Evolutionary conservation across 192 early-diverging fungal species (phyloP).

Genomic region (Paraglomus occultum): DNA sequence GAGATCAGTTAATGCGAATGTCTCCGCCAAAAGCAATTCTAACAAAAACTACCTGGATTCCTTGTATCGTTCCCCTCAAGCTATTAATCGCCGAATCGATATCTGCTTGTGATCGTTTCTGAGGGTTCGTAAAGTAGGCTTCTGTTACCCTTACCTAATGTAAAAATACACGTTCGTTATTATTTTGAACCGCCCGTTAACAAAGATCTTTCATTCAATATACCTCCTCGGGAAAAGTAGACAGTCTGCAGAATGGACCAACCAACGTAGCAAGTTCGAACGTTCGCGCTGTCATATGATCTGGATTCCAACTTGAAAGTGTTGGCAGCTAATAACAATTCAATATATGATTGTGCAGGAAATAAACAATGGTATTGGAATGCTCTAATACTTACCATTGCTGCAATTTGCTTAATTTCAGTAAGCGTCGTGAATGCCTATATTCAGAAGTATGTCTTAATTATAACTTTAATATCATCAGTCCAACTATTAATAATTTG

Average conservation of each 20-base stretch:
- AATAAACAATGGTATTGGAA: neutral
- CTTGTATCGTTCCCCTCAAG: slow-evolving; percentile 59
- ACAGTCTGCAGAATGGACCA: slow-evolving; percentile 68
- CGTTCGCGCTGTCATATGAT: slow-evolving; percentile 46
- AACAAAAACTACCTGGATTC: slow-evolving; percentile 42
- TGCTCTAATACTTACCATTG: slow-evolving; percentile 35
- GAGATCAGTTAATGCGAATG: neutral
- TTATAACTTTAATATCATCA: slow-evolving; percentile 16
- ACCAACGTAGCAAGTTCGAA: slow-evolving; percentile 68
- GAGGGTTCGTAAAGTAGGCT: slow-evolving; percentile 48
- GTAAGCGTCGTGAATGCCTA: slow-evolving; percentile 53
- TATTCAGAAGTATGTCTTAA: slow-evolving; percentile 2
- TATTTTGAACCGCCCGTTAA: neutral
- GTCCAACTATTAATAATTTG: neutral
- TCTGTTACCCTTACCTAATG: slow-evolving; percentile 47
- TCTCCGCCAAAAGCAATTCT: neutral
- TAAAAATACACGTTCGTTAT: slow-evolving; percentile 35
- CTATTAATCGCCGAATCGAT: slow-evolving; percentile 52
- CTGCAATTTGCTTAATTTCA: slow-evolving; percentile 54
- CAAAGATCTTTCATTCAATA: no score
- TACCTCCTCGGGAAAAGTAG: slow-evolving; percentile 49
- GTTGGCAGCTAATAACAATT: slow-evolving; percentile 28
- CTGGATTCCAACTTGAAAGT: slow-evolving; percentile 56
- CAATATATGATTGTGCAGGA: neutral
- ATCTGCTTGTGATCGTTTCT: slow-evolving; percentile 51